Evolutionary conservation across 768 basidiomycete genomes (phyloP), one percentile per base, ranked within the genome.

Genomic region (Tylopilus balloui): DNA sequence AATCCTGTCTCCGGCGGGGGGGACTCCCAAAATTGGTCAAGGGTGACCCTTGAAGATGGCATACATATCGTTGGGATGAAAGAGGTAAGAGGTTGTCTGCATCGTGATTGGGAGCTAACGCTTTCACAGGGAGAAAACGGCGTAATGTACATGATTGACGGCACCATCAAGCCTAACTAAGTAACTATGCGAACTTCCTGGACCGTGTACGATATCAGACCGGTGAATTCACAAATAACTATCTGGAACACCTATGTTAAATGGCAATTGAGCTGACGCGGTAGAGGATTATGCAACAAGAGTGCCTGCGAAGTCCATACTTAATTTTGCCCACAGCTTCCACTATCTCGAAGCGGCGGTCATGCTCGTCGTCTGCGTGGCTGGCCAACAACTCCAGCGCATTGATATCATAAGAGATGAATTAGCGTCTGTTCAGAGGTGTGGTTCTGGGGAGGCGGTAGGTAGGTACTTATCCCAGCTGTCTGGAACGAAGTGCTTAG

Each of bases 41-140:
- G 71, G 34, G 78, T 84, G 7, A 72, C 73, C 0, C 57, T 92
- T 12, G 78, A 84, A 46, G 75, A 74, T 32, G 75, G 75, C 12
- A 65, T 79, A 9, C 76, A 65, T 34, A 84, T 92, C 35, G 54
- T 79, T 19, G 73, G 63, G 1, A 79, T 73, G 75, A 84, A 78
- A 63, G 76, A 85, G 77, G 90, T 87, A 42, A 43, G 72, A 10
- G 1, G 1, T 31, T 12, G 4, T 48, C 14, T 28, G 13, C 10
- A 12, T 13, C 37, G 28, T 42, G 8, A 23, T 46, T 35, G 8
- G 10, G 15, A 44, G 42, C 38, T 50, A 34, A 61, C 46, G 2
- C 19, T 1, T 19, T 34, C 12, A 4, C 21, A 76, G 75, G 75
- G 66, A n/a, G 60, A 57, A 21, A 77, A 76, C 45, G 73, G 76